Evolutionary conservation across 371 early-diverging fungal species (phyloP), one percentile per base, ranked within the genome.

Genomic region (Mucor mucedo): DNA sequence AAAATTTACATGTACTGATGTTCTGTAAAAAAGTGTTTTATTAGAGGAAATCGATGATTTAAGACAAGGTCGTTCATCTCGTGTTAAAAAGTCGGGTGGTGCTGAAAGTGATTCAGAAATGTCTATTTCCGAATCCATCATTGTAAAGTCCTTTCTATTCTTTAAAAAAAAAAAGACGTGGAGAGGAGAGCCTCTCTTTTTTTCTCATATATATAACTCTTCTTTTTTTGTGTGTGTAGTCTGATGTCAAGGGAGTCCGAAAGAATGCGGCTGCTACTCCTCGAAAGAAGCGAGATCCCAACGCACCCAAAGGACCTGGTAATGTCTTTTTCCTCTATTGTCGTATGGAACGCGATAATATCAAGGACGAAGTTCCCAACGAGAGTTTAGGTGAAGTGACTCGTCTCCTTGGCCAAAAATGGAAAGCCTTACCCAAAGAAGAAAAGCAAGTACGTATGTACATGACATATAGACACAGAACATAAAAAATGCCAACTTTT

Each of bases 271-370:
- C 58, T 13, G 33, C 60, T 13, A 55, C 63, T 5, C 52, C 60
- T 28, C 60, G 58, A 53, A 75, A 71, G 58, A 75, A 76, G 40
- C 71, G 72, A 63, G 87, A 87, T 62, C 87, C 85, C 13, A 84
- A 84, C 60, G 85, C 85, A 14, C 87, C 87, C 27, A 82, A 80
- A 62, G 69, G 84, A 8, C 84, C 85, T 14, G 77, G 79, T 29
- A 85, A 85, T 61, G 85, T 82, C 2, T 85, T 84, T 62, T 83
- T 84, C 42, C 58, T 82, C 11, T 87, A 78, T 61, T 84, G 85
- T 56, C 82, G 84, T 58, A 58, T 77, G 64, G 72, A 79, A 58
- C 72, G 85, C 27, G 79, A 77, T 55, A 72, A 75, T 52, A 67
- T 85, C 8, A 86, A 77, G 48, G 82, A 82, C 47, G 75, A 80